A percentile compares a stretch with the other conserved stretches of the same genome.
phyloP scores from a whole-genome alignment of 371 early-diverging fungal genomes.

The Actinomortierella ambigua region DNA sequence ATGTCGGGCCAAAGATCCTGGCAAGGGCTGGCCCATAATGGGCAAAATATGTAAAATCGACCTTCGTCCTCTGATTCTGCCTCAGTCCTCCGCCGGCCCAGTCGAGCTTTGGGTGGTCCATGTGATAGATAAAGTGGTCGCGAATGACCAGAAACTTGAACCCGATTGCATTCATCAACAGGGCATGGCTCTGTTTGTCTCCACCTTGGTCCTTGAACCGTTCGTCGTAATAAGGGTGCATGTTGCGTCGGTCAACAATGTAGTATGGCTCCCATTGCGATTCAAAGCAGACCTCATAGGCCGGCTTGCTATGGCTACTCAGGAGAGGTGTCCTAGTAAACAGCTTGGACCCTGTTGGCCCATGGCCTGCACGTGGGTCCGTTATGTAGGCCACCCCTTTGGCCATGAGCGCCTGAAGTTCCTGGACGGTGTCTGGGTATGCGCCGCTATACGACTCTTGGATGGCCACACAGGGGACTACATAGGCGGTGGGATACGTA shows the following conservation, averaged over 20 bases:
- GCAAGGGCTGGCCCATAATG: slow-evolving; percentile 59
- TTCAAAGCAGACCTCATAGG: slow-evolving; percentile 70
- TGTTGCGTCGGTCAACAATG: slow-evolving; percentile 47
- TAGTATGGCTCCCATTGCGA: slow-evolving; percentile 78
- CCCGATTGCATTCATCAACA: slow-evolving; percentile 62
- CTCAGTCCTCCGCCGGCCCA: slow-evolving; percentile 66
- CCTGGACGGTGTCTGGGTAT: slow-evolving; percentile 50
- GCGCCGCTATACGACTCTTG: slow-evolving; percentile 43
- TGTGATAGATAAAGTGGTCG: slow-evolving; percentile 63
- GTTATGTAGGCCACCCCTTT: slow-evolving; percentile 61
- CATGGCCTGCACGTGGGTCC: slow-evolving; percentile 67
- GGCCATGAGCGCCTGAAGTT: slow-evolving; percentile 49
- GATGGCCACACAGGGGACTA: slow-evolving; percentile 65
- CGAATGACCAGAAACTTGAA: slow-evolving; percentile 57
- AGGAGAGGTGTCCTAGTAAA: slow-evolving; percentile 41
- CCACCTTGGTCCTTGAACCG: slow-evolving; percentile 71
- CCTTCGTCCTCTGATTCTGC: slow-evolving; percentile 46
- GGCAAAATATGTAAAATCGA: slow-evolving; percentile 58
- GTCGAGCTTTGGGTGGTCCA: slow-evolving; percentile 59
- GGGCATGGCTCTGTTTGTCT: slow-evolving; percentile 69
- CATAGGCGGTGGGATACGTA: slow-evolving; percentile 49
- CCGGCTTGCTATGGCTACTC: slow-evolving; percentile 32
- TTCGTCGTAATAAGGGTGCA: slow-evolving; percentile 61
- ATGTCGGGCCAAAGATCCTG: slow-evolving; percentile 52
- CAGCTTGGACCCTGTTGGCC: slow-evolving; percentile 55